Conservation (phyloP, 495 filamentous ascomycete genomes). For the Tuber calosporum region DNA sequence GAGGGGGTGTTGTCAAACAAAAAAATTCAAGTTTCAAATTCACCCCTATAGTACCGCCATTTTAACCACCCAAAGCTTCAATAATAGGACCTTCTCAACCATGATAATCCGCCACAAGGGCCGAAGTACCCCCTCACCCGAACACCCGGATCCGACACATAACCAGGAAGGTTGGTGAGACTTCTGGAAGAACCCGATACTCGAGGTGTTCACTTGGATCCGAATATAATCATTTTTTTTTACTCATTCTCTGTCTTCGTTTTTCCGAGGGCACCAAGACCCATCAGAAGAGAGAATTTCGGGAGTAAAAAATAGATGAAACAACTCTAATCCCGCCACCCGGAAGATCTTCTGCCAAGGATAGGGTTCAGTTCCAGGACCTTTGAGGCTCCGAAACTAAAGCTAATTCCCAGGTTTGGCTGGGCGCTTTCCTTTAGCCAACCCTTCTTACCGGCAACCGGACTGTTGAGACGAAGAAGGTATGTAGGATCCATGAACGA, state of each 20-base stretch:
- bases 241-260: neutral
- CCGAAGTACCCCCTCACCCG: neutral
- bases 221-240: neutral
- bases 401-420: neutral
- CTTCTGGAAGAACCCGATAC: neutral
- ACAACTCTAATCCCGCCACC: neutral
- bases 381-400: neutral
- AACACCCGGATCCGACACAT: neutral
- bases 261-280: neutral
- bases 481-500: slow-evolving; percentile 2
- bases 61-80: neutral
- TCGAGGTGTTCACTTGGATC: neutral
- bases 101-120: neutral
- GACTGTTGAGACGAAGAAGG: neutral
- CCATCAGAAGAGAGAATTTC: neutral
- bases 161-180: neutral
- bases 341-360: neutral
- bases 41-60: too few species aligned
- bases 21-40: too few species aligned
- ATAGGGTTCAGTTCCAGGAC: neutral
- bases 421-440: neutral
- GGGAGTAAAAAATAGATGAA: neutral
- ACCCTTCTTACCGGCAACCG: neutral
- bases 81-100: neutral
- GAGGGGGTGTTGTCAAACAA: too few species aligned